phyloP scores from a whole-genome alignment of 176 grass and related monocot species.

The Alopecurus myosuroides region DNA sequence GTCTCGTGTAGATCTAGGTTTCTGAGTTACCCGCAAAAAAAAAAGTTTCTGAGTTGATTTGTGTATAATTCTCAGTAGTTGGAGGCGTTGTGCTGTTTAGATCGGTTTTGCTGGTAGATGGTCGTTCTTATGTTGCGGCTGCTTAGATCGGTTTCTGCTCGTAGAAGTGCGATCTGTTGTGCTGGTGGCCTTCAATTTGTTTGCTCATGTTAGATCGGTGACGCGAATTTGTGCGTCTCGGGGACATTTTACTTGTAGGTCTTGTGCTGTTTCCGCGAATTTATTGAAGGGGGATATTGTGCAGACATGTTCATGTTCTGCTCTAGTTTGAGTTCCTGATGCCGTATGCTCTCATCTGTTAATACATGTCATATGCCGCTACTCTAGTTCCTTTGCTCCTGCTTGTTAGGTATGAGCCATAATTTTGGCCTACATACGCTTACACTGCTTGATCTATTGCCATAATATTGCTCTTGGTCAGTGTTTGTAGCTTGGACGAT shows the following conservation, averaged over 20 bases:
- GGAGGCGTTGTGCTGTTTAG: neutral
- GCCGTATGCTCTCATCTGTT: too few species aligned
- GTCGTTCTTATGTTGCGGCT: too few species aligned
- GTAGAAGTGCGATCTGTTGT: too few species aligned
- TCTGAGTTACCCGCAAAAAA: neutral
- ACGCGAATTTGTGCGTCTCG: neutral
- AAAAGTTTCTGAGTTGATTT: too few species aligned
- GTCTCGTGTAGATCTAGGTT: neutral
- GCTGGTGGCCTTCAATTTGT: neutral
- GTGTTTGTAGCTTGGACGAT: neutral
- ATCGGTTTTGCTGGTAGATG: too few species aligned
- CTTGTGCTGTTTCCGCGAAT: too few species aligned
- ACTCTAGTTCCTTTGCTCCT: too few species aligned
- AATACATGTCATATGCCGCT: too few species aligned
- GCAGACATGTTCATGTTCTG: neutral
- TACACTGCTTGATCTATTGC: neutral
- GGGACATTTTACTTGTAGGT: too few species aligned
- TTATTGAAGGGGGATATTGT: too few species aligned
- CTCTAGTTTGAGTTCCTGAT: neutral
- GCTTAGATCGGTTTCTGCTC: too few species aligned
- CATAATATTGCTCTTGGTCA: neutral
- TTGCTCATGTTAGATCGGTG: neutral
- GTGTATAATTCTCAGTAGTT: neutral
- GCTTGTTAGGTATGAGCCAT: neutral
- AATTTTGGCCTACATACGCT: neutral